Evolutionary conservation across 2,329 filamentous ascomycete species (phyloP).

Genomic region (Trichoderma sp.): DNA sequence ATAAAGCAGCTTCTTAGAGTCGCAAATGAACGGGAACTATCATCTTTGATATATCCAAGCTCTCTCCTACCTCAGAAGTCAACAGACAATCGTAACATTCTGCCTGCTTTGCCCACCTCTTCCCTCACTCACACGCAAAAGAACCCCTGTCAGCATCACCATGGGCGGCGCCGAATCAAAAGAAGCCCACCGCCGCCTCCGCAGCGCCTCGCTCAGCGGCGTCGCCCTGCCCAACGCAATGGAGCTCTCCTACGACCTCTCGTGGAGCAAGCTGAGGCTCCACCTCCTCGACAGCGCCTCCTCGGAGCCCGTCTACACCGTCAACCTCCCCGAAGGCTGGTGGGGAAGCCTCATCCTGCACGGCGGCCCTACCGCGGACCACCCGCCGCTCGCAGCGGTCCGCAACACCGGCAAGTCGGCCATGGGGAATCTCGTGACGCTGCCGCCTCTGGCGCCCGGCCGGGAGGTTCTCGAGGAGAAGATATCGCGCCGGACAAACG

Average conservation of each 20-base stretch:
- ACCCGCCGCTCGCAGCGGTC: slow-evolving; percentile 21
- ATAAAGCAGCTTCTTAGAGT: background rate
- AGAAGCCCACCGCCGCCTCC: slow-evolving; percentile 15
- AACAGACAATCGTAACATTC: too few relatives aligned
- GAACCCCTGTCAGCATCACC: background rate
- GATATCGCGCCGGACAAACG: slow-evolving; percentile 18
- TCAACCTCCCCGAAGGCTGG: slow-evolving; percentile 23
- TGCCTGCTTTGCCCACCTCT: too few relatives aligned
- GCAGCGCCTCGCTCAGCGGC: background rate
- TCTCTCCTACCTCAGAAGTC: background rate
- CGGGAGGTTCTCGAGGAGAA: slow-evolving; percentile 20
- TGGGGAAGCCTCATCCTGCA: slow-evolving; percentile 26
- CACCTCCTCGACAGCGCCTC: background rate
- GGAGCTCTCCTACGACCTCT: slow-evolving; percentile 18
- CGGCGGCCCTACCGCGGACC: slow-evolving; percentile 24
- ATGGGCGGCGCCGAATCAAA: slow-evolving; percentile 23
- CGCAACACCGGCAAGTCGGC: slow-evolving; percentile 15
- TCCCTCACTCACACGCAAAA: background rate
- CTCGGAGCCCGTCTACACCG: slow-evolving; percentile 16
- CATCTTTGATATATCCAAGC: background rate
- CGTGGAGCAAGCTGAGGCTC: slow-evolving; percentile 24
- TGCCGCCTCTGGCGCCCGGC: slow-evolving; percentile 29
- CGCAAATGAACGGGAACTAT: accelerated
- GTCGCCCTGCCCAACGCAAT: slow-evolving; percentile 18
- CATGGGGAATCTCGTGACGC: slow-evolving; percentile 23